Evolutionary conservation across 768 basidiomycete genomes (phyloP).

Genomic region (Terana coerulea): DNA sequence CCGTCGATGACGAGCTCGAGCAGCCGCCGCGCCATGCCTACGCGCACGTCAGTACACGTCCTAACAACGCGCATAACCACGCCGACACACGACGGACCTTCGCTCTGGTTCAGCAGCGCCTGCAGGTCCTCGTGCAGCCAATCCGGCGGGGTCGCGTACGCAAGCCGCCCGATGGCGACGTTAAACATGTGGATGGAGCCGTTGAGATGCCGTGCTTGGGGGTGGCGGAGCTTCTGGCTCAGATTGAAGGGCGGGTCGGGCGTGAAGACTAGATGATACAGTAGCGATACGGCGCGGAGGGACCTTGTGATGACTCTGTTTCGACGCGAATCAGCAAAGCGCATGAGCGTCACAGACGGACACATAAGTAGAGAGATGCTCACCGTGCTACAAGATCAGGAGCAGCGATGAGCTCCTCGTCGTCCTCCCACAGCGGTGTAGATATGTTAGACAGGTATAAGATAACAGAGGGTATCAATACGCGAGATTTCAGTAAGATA

Average conservation of each 20-base stretch:
- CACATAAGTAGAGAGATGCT: not conserved
- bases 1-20: slow-evolving; percentile 29
- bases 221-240: slow-evolving; percentile 53
- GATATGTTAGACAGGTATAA: slow-evolving; percentile 49
- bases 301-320: slow-evolving; percentile 48
- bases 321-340: not conserved
- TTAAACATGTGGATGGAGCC: slow-evolving; percentile 68
- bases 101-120: slow-evolving; percentile 20
- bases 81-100: slow-evolving; percentile 15
- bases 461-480: slow-evolving; percentile 64
- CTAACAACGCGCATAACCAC: not conserved
- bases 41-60: not conserved
- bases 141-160: slow-evolving; percentile 45
- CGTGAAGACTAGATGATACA: slow-evolving; percentile 61
- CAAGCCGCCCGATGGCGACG: slow-evolving; percentile 72
- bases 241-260: slow-evolving; percentile 45
- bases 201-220: slow-evolving; percentile 51
- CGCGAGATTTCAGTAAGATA: slow-evolving; percentile 43
- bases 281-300: slow-evolving; percentile 51
- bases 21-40: slow-evolving; percentile 27
- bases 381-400: slow-evolving; percentile 16
- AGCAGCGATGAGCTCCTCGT: slow-evolving; percentile 37
- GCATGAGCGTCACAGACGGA: too few relatives aligned
- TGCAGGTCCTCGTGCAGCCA: slow-evolving; percentile 17
- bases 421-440: slow-evolving; percentile 65